These are phyloP conservation scores for Fusarium xyrophilum DNA, from an alignment of 2,329 filamentous ascomycete genomes.

Conservation along the genomic window DNA sequence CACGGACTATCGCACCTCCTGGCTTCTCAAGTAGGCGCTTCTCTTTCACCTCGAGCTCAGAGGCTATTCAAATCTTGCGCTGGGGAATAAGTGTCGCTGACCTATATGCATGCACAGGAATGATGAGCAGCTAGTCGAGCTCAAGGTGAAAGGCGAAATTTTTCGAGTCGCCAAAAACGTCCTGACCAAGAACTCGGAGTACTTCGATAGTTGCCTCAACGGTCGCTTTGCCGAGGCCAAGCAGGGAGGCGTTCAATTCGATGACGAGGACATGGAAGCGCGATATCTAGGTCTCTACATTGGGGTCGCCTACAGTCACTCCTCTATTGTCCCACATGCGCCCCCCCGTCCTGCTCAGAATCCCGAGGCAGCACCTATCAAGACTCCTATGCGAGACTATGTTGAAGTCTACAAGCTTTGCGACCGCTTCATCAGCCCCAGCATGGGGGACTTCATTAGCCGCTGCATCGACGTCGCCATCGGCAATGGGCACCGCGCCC, in stretches of 20 bases:
- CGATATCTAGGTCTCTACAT: conserved; percentile 46
- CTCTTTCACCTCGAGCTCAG: background rate
- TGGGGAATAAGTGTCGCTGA: background rate
- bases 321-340: conserved; percentile 44
- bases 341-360: conserved; percentile 33
- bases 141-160: conserved; percentile 42
- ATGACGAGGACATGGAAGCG: conserved; percentile 43
- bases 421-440: conserved; percentile 45
- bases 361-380: conserved; percentile 39
- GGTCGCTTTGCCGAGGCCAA: conserved; percentile 41
- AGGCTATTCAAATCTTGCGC: background rate
- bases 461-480: conserved; percentile 44
- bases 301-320: conserved; percentile 47
- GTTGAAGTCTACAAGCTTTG: conserved; percentile 49
- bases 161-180: conserved; percentile 44
- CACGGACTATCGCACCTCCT: conserved; percentile 44
- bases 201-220: conserved; percentile 43
- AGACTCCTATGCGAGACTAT: conserved; percentile 44
- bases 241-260: conserved; percentile 41
- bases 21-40: conserved; percentile 46
- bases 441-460: conserved; percentile 43
- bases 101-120: conserved; percentile 30
- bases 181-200: conserved; percentile 45
- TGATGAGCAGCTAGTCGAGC: conserved; percentile 43
- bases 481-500: conserved; percentile 44